Evolutionary conservation across 768 basidiomycete genomes (phyloP).

Genomic region (Saitozyma sp.): DNA sequence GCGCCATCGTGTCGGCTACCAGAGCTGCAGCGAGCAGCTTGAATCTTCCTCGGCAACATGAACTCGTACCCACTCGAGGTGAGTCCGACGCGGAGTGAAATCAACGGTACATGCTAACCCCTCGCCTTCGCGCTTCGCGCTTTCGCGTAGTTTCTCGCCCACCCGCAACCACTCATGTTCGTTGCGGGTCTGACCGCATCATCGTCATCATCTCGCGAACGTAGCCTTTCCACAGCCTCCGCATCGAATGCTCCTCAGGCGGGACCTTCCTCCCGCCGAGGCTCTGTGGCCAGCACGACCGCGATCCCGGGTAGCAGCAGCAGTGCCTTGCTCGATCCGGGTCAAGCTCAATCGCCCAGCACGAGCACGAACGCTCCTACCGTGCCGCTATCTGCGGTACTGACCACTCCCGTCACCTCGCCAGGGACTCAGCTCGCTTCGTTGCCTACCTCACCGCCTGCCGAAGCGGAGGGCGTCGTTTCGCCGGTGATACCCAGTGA

Average conservation of each 20-base stretch:
- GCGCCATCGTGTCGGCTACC: no score
- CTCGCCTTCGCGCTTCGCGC: not conserved
- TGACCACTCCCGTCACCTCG: not conserved
- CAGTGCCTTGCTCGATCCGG: not conserved
- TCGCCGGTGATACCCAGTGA: no score
- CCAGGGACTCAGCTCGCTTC: not conserved
- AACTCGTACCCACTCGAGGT: conserved; percentile 81
- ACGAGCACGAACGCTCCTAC: not conserved
- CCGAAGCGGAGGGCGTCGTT: not conserved
- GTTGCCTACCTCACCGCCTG: conserved; percentile 9
- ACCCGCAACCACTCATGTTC: conserved; percentile 90
- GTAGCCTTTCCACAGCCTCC: conserved; percentile 13
- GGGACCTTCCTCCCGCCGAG: no score
- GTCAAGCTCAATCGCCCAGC: not conserved
- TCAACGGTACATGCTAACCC: not conserved
- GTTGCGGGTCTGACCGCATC: conserved; percentile 72
- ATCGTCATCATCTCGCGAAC: conserved; percentile 12
- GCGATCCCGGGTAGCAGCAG: no score
- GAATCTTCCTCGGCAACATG: conserved; percentile 57
- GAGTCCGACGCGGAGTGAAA: conserved; percentile 1
- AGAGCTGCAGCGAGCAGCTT: no score
- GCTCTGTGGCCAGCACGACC: no score
- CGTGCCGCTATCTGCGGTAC: not conserved
- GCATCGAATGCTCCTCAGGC: no score
- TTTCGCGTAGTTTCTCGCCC: conserved; percentile 66